A percentile compares a stretch with the other conserved stretches of the same genome.
Conservation (phyloP, 345 rosid species). For the Brassica cretica region DNA sequence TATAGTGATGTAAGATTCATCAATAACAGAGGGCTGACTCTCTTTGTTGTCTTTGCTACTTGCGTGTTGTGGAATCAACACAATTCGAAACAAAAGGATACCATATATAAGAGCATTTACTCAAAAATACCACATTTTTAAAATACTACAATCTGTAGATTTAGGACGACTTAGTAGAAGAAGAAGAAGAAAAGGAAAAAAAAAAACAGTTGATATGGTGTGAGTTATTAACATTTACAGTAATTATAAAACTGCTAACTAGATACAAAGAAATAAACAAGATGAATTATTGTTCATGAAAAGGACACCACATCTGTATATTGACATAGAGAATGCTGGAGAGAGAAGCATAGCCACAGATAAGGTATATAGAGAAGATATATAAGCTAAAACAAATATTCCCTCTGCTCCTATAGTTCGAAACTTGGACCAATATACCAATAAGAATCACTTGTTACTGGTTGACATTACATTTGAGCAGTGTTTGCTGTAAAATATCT, state of each 20-base stretch:
- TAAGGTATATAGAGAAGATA: background rate
- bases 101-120: background rate
- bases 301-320: background rate
- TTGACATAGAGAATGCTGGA: conserved; percentile 9
- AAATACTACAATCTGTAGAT: background rate
- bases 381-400: conserved; percentile 2
- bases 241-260: background rate
- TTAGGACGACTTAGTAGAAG: background rate
- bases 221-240: background rate
- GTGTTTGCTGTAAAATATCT: background rate
- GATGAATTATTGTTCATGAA: conserved; percentile 5
- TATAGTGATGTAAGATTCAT: conserved; percentile 31
- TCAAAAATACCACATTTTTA: background rate
- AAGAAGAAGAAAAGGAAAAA: background rate
- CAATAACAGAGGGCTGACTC: conserved; percentile 31
- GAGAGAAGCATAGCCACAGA: conserved; percentile 32
- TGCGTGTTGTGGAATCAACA: conserved; percentile 30
- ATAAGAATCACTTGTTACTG: conserved; percentile 10
- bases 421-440: conserved; percentile 24
- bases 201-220: background rate
- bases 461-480: conserved; percentile 11
- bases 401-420: conserved; percentile 5
- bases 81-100: background rate
- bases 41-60: conserved; percentile 21
- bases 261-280: background rate